phyloP scores from a whole-genome alignment of 495 filamentous ascomycete genomes.

The Cercophora sp. region DNA sequence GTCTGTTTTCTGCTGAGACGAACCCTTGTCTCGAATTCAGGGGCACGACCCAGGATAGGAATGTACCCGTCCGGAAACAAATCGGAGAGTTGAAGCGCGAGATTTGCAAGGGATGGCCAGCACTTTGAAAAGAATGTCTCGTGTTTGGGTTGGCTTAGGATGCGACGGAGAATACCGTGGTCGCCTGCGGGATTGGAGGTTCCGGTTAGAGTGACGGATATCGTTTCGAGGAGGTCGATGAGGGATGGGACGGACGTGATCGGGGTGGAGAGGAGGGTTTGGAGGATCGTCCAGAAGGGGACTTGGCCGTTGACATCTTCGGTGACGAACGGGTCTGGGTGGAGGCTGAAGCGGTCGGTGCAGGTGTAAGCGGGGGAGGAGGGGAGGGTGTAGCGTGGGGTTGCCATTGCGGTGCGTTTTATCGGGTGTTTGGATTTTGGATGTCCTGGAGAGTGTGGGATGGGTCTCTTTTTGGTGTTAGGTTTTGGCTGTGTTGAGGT shows the following conservation, averaged over 20 bases:
- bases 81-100: background rate
- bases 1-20: constrained; percentile 8
- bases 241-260: constrained; percentile 41
- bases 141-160: background rate
- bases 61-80: background rate
- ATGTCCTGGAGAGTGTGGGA: too few relatives aligned
- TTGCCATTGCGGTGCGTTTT: background rate
- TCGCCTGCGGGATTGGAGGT: constrained; percentile 11
- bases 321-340: constrained; percentile 4
- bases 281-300: constrained; percentile 40
- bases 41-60: background rate
- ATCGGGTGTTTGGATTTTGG: too few relatives aligned
- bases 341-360: constrained; percentile 24
- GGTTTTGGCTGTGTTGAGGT: too few relatives aligned
- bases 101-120: background rate
- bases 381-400: constrained; percentile 13
- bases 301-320: constrained; percentile 16
- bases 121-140: background rate
- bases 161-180: constrained; percentile 2
- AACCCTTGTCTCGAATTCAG: background rate
- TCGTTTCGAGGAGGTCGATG: constrained; percentile 41
- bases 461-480: too few relatives aligned
- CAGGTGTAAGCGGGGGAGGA: constrained; percentile 12
- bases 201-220: constrained; percentile 12
- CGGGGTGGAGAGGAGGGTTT: constrained; percentile 42